phyloP scores from a whole-genome alignment of 176 grass and related monocot species.

The Hordeum vulgare region MorexV3_pseudomolecules_assembly NC_058520.1:386375142-386375641 shows the following conservation, averaged over 20 bases:
- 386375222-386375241: conserved; percentile 52
- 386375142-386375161: conserved; percentile 56
- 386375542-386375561: not conserved
- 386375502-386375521: conserved; percentile 68
- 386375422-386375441: conserved; percentile 61
- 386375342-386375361: not conserved
- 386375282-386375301: not conserved
- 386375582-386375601: not conserved
- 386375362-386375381: not conserved
- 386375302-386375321: no score
- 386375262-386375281: conserved; percentile 17
- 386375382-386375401: not conserved
- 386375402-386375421: not conserved
- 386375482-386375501: conserved; percentile 44
- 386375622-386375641: conserved; percentile 11
- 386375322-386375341: no score
- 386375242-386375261: conserved; percentile 57
- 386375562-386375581: not conserved
- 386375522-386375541: not conserved
- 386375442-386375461: conserved; percentile 39
- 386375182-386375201: conserved; percentile 44
- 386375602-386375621: not conserved
- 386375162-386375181: conserved; percentile 43
- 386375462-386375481: conserved; percentile 67
- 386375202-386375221: conserved; percentile 30